Conservation (phyloP, 2,329 filamentous ascomycete genomes). For the Ophiocordyceps camponoti-leonardi region DNA sequence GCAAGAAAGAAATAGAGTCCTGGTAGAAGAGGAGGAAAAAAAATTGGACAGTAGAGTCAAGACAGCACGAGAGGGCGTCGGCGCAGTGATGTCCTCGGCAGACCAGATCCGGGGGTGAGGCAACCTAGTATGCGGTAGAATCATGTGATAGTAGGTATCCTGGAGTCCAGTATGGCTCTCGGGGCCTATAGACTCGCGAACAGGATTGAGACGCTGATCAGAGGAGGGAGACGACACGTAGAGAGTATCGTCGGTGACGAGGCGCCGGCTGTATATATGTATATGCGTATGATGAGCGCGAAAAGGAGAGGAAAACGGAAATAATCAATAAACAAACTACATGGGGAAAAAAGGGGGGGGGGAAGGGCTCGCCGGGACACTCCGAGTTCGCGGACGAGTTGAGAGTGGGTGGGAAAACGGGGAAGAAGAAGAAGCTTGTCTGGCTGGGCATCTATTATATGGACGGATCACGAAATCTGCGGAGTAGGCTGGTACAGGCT, state of each 20-base stretch:
- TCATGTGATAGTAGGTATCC: conserved; percentile 2
- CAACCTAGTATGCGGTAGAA: conserved; percentile 1
- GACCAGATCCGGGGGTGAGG: conserved; percentile 2
- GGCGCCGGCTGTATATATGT: neutral
- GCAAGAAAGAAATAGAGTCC: neutral
- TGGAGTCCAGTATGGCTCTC: conserved; percentile 1
- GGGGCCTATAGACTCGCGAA: neutral
- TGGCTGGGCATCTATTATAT: conserved; percentile 2
- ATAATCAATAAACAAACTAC: neutral
- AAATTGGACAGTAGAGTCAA: neutral
- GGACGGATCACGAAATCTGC: conserved; percentile 1
- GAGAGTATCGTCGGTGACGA: neutral
- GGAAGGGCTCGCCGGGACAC: neutral
- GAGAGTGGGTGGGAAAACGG: no score
- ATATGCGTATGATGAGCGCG: neutral
- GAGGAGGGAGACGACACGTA: neutral
- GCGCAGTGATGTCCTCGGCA: conserved; percentile 1
- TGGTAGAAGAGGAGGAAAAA: neutral
- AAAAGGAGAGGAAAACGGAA: neutral
- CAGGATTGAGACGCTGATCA: neutral
- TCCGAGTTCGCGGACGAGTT: neutral
- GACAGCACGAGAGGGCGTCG: neutral
- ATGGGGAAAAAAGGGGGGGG: no score
- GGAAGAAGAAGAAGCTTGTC: neutral
- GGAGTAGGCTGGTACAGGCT: neutral